These are phyloP conservation scores for Fusarium sp. DNA, from an alignment of 2,329 filamentous ascomycete genomes.

Conservation along the genomic window DNA sequence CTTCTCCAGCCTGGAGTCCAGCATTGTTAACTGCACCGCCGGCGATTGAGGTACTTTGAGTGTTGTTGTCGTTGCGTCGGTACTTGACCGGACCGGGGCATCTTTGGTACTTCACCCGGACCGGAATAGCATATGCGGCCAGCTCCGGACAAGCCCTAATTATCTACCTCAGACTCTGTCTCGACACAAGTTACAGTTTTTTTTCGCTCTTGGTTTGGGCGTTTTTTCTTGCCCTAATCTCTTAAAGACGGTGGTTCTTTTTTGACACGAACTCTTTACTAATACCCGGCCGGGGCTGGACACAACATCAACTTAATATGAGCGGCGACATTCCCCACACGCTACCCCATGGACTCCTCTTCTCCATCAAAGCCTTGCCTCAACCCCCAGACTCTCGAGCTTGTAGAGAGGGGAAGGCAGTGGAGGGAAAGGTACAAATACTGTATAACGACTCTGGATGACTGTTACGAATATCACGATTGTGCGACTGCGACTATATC, in stretches of 20 bases:
- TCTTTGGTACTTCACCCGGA: slow-evolving; percentile 15
- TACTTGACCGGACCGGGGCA: slow-evolving; percentile 18
- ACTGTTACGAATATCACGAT: slow-evolving; percentile 43
- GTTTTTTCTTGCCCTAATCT: slow-evolving; percentile 7
- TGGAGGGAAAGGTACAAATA: slow-evolving; percentile 13
- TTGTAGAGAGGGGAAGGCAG: not conserved
- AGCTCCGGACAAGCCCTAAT: slow-evolving; percentile 8
- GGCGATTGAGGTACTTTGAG: slow-evolving; percentile 11
- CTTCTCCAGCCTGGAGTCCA: not conserved
- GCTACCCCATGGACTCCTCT: not conserved
- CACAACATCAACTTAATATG: slow-evolving; percentile 14
- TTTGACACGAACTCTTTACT: slow-evolving; percentile 32
- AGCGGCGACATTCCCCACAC: slow-evolving; percentile 11
- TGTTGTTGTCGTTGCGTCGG: slow-evolving; percentile 9
- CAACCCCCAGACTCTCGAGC: slow-evolving; percentile 2
- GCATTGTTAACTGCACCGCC: not conserved
- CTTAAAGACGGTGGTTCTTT: slow-evolving; percentile 19
- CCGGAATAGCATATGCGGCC: slow-evolving; percentile 19
- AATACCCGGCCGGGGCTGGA: slow-evolving; percentile 29
- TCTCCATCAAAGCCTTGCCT: not conserved
- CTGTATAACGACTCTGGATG: slow-evolving; percentile 44
- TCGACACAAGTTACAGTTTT: not conserved
- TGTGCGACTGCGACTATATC: slow-evolving; percentile 37
- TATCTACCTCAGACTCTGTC: slow-evolving; percentile 1
- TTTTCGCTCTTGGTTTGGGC: not conserved